Conservation (phyloP, 2,329 filamentous ascomycete genomes). For the Penicillium freii region DNA sequence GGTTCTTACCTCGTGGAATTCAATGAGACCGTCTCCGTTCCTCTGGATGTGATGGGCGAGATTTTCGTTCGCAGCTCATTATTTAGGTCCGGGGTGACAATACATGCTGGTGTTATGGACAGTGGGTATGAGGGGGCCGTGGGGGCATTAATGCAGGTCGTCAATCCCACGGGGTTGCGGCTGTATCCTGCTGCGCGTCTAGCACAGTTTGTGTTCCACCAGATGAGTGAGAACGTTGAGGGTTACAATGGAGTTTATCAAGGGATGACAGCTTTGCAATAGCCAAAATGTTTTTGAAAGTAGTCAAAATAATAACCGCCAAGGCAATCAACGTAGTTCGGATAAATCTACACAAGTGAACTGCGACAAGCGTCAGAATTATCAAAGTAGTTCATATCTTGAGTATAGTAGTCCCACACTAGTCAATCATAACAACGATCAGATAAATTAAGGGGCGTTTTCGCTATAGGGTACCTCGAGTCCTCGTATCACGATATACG, state of each 20-base stretch:
- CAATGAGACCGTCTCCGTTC: conserved; percentile 43
- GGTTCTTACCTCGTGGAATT: conserved; percentile 38
- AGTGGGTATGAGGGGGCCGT: conserved; percentile 45
- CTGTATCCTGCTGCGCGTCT: conserved; percentile 38
- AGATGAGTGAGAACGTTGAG: conserved; percentile 37
- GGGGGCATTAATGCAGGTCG: conserved; percentile 40
- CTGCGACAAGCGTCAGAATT: no score
- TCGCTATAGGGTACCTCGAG: no score
- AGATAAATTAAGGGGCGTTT: no score
- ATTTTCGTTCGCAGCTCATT: conserved; percentile 42
- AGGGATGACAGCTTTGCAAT: neutral
- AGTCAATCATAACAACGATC: no score
- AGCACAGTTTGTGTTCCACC: conserved; percentile 43
- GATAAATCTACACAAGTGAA: no score
- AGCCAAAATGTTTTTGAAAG: no score
- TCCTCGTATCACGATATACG: no score
- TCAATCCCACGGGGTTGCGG: conserved; percentile 37
- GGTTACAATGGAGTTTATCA: conserved; percentile 44
- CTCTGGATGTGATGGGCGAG: conserved; percentile 41
- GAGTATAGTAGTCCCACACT: no score
- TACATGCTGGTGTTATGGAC: conserved; percentile 45
- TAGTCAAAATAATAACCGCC: no score
- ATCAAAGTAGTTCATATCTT: no score
- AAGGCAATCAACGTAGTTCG: no score
- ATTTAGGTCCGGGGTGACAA: conserved; percentile 39